phyloP scores from a whole-genome alignment of 805 yeast species.

The Nakazawaea holstii region DNA sequence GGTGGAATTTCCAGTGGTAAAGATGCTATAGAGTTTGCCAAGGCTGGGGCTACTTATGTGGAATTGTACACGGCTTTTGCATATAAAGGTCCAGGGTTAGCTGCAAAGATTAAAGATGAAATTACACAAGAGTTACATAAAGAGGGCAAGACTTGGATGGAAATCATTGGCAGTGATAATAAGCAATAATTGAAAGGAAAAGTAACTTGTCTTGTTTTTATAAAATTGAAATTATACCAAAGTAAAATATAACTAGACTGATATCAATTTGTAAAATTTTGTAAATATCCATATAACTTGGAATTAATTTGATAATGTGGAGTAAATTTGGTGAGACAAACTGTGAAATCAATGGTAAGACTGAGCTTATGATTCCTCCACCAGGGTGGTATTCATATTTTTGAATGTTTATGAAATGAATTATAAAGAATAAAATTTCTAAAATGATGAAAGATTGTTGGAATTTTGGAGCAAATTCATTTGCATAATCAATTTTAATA shows the following conservation, averaged over 20 bases:
- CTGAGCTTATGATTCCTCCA: constrained; percentile 12
- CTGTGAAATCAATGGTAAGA: constrained; percentile 16
- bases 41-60: constrained; percentile 89
- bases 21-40: constrained; percentile 88
- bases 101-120: constrained; percentile 54
- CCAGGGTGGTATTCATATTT: constrained; percentile 9
- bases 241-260: constrained; percentile 20
- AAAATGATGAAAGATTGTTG: constrained; percentile 19
- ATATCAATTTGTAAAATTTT: constrained; percentile 20
- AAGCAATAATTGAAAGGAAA: constrained; percentile 16
- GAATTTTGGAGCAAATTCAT: constrained; percentile 12
- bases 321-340: constrained; percentile 19
- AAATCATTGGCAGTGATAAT: constrained; percentile 65
- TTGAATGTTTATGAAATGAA: constrained; percentile 12
- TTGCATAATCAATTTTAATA: constrained; percentile 7
- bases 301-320: constrained; percentile 12
- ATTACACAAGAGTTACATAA: constrained; percentile 52
- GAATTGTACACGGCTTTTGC: constrained; percentile 88
- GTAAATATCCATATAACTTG: constrained; percentile 23
- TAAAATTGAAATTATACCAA: constrained; percentile 18
- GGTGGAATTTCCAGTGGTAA: constrained; percentile 89
- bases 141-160: constrained; percentile 81
- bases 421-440: constrained; percentile 17
- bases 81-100: constrained; percentile 87
- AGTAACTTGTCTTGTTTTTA: neutral